Evolutionary conservation across 352 stramenopile species (phyloP).

Genomic region (Phytophthora meadii): DNA sequence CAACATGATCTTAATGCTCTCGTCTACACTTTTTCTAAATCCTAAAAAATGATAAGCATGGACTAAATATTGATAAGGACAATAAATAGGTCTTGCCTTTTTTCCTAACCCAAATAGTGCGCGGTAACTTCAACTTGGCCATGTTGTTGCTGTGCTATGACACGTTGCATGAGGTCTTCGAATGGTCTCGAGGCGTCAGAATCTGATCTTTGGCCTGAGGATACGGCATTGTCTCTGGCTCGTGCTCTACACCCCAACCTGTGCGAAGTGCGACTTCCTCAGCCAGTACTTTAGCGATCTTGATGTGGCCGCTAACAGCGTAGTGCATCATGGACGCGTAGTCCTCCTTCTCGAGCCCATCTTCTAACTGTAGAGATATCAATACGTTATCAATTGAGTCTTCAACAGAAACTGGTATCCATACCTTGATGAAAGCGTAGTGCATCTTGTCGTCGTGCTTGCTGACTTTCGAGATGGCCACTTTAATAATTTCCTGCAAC

Average conservation of each 20-base stretch:
- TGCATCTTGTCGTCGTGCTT: slow-evolving; percentile 85
- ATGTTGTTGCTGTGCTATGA: slow-evolving; percentile 24
- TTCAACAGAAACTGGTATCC: not conserved
- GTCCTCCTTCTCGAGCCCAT: slow-evolving; percentile 67
- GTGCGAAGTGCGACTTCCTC: slow-evolving; percentile 77
- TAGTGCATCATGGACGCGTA: slow-evolving; percentile 88
- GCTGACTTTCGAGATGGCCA: slow-evolving; percentile 81
- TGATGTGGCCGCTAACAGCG: slow-evolving; percentile 82
- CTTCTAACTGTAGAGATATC: slow-evolving; percentile 54
- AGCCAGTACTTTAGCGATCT: slow-evolving; percentile 77
- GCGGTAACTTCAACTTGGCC: slow-evolving; percentile 22
- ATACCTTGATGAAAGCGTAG: slow-evolving; percentile 83
- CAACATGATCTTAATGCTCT: slow-evolving; percentile 31
- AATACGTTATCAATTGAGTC: not conserved
- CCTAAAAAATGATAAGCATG: slow-evolving; percentile 20
- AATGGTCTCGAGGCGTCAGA: slow-evolving; percentile 65
- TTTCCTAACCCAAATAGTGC: slow-evolving; percentile 8
- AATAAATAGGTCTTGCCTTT: slow-evolving; percentile 47
- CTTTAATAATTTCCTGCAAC: slow-evolving; percentile 87
- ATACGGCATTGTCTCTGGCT: slow-evolving; percentile 74
- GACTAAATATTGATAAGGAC: slow-evolving; percentile 13
- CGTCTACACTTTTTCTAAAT: slow-evolving; percentile 3
- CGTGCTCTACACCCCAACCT: slow-evolving; percentile 63
- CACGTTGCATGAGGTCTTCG: slow-evolving; percentile 45
- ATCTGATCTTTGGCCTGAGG: slow-evolving; percentile 84